Percentiles rank a stretch among this genome's conserved stretches.
These are phyloP conservation scores for Fusarium papillatum DNA, from an alignment of 2,329 filamentous ascomycete genomes.

Conservation along the genomic window DNA sequence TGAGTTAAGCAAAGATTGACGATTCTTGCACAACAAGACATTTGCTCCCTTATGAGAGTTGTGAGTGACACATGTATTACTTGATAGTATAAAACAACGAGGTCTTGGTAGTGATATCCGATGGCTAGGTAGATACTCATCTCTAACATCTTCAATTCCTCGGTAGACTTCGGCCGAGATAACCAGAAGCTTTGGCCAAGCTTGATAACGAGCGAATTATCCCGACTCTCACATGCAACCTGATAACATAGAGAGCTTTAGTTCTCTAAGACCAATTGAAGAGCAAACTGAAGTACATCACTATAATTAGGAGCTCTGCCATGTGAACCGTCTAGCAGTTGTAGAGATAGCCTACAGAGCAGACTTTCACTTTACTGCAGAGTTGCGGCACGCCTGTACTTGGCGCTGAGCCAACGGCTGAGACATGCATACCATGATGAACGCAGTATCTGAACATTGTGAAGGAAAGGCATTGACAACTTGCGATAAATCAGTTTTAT, in stretches of 20 bases:
- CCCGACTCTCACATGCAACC: background rate
- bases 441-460: background rate
- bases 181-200: background rate
- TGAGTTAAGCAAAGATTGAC: slow-evolving; percentile 37
- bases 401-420: background rate
- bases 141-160: too few relatives aligned
- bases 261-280: background rate
- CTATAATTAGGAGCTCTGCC: background rate
- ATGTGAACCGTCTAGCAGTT: background rate
- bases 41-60: background rate
- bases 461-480: background rate
- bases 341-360: background rate
- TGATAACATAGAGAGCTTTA: background rate
- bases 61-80: too few relatives aligned
- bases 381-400: background rate
- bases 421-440: background rate
- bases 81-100: too few relatives aligned
- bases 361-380: background rate
- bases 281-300: background rate
- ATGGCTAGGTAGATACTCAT: too few relatives aligned
- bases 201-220: background rate
- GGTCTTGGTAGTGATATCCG: too few relatives aligned
- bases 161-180: background rate
- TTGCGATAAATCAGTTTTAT: slow-evolving; percentile 3
- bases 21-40: slow-evolving; percentile 18